phyloP scores from a whole-genome alignment of 345 rosid genomes.

The Citrus sp. region DNA sequence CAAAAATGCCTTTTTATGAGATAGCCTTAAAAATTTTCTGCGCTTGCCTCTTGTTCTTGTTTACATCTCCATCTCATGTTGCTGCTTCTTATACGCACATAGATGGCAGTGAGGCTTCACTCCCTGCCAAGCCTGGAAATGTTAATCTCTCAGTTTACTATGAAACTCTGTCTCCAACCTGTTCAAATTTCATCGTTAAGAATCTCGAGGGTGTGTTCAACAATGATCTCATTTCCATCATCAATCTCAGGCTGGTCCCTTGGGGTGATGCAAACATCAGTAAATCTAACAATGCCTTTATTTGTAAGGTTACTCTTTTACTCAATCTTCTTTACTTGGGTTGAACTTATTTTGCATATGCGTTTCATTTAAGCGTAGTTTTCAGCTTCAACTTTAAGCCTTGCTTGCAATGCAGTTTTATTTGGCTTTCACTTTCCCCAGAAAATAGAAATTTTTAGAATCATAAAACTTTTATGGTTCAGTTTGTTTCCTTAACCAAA shows the following conservation, averaged over 20 bases:
- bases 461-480: no score
- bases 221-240: constrained; percentile 34
- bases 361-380: background rate
- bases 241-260: constrained; percentile 46
- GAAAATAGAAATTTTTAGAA: no score
- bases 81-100: background rate
- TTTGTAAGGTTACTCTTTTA: constrained; percentile 30
- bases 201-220: constrained; percentile 27
- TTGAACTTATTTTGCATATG: background rate
- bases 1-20: constrained; percentile 21
- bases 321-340: background rate
- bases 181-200: constrained; percentile 32
- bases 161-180: constrained; percentile 27
- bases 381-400: background rate
- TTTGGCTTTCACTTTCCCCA: no score
- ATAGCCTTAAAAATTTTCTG: background rate
- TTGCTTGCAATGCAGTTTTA: background rate
- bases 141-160: constrained; percentile 45
- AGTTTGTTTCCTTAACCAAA: no score
- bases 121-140: constrained; percentile 8
- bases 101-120: background rate
- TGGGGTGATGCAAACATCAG: constrained; percentile 35
- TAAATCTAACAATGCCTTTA: constrained; percentile 7
- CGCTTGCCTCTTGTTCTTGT: constrained; percentile 1
- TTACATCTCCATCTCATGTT: constrained; percentile 14